These are phyloP conservation scores for Parachaetomium inaequale DNA, from an alignment of 495 filamentous ascomycete species.

Conservation along the genomic window DNA sequence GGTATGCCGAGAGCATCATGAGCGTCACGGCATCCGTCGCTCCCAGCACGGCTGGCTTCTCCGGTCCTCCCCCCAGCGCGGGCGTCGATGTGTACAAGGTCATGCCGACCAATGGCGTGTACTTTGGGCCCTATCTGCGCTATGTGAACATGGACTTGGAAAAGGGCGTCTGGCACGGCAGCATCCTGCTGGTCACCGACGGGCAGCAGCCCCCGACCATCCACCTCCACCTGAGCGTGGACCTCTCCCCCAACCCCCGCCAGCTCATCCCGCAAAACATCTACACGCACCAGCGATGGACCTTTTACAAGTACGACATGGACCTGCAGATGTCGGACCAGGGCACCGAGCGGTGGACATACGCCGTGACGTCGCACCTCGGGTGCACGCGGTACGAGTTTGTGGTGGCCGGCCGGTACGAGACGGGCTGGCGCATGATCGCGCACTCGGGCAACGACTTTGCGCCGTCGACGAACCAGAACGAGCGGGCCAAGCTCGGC, in stretches of 20 bases:
- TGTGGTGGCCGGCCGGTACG: slow-evolving; percentile 84
- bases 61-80: slow-evolving; percentile 77
- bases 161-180: slow-evolving; percentile 81
- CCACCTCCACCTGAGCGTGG: slow-evolving; percentile 86
- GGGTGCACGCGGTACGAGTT: slow-evolving; percentile 98
- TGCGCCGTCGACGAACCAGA: slow-evolving; percentile 75
- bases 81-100: slow-evolving; percentile 93
- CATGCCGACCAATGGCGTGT: slow-evolving; percentile 92
- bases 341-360: slow-evolving; percentile 88
- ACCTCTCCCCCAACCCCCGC: slow-evolving; percentile 88
- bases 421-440: slow-evolving; percentile 95
- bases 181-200: slow-evolving; percentile 75
- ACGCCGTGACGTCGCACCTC: slow-evolving; percentile 93
- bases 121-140: slow-evolving; percentile 92
- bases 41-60: slow-evolving; percentile 66
- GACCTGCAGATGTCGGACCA: slow-evolving; percentile 85
- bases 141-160: slow-evolving; percentile 98
- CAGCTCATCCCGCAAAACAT: slow-evolving; percentile 84
- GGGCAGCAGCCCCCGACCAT: slow-evolving; percentile 93
- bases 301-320: slow-evolving; percentile 93
- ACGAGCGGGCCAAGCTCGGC: slow-evolving; percentile 77
- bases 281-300: slow-evolving; percentile 85
- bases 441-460: slow-evolving; percentile 96
- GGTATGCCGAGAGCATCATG: slow-evolving; percentile 72
- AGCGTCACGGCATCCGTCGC: slow-evolving; percentile 67